These are phyloP conservation scores for Ophiostoma perfectum DNA, from an alignment of 2,329 filamentous ascomycete genomes.

Conservation along the genomic window DNA sequence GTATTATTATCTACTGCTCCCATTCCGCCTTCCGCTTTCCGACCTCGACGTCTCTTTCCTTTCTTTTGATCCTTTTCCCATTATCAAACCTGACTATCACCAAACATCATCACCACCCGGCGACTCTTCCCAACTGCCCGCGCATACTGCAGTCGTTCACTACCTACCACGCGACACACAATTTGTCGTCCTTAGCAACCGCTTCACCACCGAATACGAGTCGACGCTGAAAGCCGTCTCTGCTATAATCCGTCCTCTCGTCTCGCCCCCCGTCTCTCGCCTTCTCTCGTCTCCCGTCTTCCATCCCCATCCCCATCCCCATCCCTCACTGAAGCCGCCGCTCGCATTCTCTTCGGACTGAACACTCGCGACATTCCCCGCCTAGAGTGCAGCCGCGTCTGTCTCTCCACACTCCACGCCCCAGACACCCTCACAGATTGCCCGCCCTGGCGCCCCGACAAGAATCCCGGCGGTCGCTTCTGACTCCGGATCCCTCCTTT, in stretches of 20 bases:
- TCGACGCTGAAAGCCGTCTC: neutral
- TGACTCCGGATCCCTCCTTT: constrained; percentile 37
- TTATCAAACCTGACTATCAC: neutral
- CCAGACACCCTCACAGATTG: constrained; percentile 28
- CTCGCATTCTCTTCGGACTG: no score
- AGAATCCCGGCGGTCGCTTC: constrained; percentile 43
- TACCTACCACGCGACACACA: neutral
- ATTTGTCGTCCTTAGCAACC: no score
- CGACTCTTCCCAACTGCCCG: neutral
- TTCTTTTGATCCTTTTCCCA: neutral
- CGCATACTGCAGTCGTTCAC: neutral
- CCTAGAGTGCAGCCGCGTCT: neutral
- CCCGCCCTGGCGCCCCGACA: constrained; percentile 44
- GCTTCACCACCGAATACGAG: neutral
- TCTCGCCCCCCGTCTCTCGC: neutral
- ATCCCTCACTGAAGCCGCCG: neutral
- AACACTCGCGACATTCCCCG: neutral
- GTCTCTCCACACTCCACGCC: neutral
- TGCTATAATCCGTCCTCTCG: neutral
- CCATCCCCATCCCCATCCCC: neutral
- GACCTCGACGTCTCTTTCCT: neutral
- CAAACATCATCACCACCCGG: neutral
- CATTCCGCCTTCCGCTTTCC: neutral
- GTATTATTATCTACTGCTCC: constrained; percentile 6
- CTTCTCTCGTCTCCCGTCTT: neutral